Evolutionary conservation across 108 stramenopile genomes (phyloP).

Genomic region (Cyclotella sp.): DNA sequence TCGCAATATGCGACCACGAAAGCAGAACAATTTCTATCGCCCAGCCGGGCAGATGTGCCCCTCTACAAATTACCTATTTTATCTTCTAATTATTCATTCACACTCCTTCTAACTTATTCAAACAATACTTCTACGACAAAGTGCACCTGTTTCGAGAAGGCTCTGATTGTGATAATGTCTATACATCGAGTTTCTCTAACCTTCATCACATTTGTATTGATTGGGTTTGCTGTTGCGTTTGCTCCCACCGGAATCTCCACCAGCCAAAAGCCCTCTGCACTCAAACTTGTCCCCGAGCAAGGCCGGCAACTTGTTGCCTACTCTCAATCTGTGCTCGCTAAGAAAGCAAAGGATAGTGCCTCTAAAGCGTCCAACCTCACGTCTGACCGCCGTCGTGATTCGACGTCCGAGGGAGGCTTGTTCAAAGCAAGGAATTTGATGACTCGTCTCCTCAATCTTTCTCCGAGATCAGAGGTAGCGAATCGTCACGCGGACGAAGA

Average conservation of each 20-base stretch:
- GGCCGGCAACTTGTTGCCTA: slow-evolving; percentile 49
- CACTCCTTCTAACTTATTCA: no score
- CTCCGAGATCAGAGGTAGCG: not conserved
- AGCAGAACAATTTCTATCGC: no score
- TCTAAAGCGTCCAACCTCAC: slow-evolving; percentile 41
- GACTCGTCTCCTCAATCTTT: slow-evolving; percentile 21
- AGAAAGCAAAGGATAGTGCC: slow-evolving; percentile 47
- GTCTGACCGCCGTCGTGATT: slow-evolving; percentile 32
- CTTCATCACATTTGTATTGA: not conserved
- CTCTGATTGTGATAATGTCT: not conserved
- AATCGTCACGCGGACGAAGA: not conserved
- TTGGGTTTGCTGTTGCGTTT: slow-evolving; percentile 17
- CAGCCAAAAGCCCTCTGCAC: not conserved
- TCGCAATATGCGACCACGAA: no score
- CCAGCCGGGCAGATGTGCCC: no score
- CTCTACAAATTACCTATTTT: no score
- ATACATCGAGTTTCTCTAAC: not conserved
- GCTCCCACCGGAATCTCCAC: slow-evolving; percentile 5
- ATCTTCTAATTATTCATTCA: no score
- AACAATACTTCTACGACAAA: no score
- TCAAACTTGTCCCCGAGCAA: slow-evolving; percentile 47
- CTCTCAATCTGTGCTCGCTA: slow-evolving; percentile 46
- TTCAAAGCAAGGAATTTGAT: slow-evolving; percentile 25
- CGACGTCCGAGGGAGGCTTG: slow-evolving; percentile 8
- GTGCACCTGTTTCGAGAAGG: no score